These are phyloP conservation scores for Pseudotsuga menziesii DNA, from an alignment of 75 land plant genomes.

Conservation along the genomic window DNA sequence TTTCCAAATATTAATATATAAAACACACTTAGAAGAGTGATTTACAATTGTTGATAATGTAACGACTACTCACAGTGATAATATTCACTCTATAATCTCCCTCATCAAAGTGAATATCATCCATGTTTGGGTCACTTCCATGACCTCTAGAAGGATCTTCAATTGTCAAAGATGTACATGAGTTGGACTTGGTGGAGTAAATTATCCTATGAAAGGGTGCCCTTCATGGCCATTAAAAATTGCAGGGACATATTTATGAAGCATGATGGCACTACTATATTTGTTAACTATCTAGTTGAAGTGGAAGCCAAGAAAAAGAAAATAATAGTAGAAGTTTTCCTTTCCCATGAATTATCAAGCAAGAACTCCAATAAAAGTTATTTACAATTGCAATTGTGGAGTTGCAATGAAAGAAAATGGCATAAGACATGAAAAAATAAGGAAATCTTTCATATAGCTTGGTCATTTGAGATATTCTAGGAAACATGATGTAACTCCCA, in stretches of 20 bases:
- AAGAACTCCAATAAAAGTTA: slow-evolving; percentile 16
- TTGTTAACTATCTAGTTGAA: slow-evolving; percentile 30
- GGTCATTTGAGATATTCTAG: too few relatives aligned
- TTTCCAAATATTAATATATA: too few relatives aligned
- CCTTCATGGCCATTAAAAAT: slow-evolving; percentile 71
- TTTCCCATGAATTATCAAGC: slow-evolving; percentile 50
- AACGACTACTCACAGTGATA: too few relatives aligned
- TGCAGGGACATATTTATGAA: slow-evolving; percentile 49
- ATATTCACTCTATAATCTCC: too few relatives aligned
- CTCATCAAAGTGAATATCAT: too few relatives aligned
- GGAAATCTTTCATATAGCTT: too few relatives aligned
- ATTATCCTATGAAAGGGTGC: slow-evolving; percentile 57
- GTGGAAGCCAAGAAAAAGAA: slow-evolving; percentile 49
- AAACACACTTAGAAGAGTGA: too few relatives aligned
- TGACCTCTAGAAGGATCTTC: too few relatives aligned
- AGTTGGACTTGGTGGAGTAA: slow-evolving; percentile 41
- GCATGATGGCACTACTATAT: slow-evolving; percentile 51
- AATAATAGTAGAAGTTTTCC: slow-evolving; percentile 61
- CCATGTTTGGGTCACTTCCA: too few relatives aligned
- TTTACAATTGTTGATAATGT: too few relatives aligned
- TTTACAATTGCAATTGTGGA: slow-evolving; percentile 52
- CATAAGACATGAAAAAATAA: too few relatives aligned
- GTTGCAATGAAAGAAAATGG: slow-evolving; percentile 64
- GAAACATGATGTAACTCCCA: too few relatives aligned
- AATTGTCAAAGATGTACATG: slow-evolving; percentile 50